These are phyloP conservation scores for Alternaria dauci DNA, from an alignment of 2,329 filamentous ascomycete species.

Conservation along the genomic window DNA sequence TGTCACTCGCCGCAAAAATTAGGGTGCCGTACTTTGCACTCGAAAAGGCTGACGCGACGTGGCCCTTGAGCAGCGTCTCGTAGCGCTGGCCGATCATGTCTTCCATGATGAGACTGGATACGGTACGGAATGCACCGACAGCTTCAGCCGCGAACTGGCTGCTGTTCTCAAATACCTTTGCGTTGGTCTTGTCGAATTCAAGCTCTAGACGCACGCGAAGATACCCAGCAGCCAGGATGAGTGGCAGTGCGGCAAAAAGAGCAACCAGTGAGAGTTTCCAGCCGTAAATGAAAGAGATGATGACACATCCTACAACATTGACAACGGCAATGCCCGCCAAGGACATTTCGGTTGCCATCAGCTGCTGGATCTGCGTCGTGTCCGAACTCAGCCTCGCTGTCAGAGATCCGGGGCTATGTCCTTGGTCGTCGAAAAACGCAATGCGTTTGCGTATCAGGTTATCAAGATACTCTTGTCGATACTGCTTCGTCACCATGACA, in stretches of 20 bases:
- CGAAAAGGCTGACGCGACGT: constrained; percentile 67
- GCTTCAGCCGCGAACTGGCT: constrained; percentile 79
- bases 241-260: constrained; percentile 65
- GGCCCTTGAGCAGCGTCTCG: constrained; percentile 63
- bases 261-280: constrained; percentile 80
- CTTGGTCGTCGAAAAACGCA: constrained; percentile 67
- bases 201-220: constrained; percentile 65
- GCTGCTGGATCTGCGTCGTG: constrained; percentile 67
- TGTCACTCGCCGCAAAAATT: constrained; percentile 75
- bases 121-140: constrained; percentile 77
- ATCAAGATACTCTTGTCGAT: constrained; percentile 69
- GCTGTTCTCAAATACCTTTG: constrained; percentile 72
- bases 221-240: constrained; percentile 60
- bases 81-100: constrained; percentile 71
- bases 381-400: constrained; percentile 65
- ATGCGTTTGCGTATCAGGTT: constrained; percentile 68
- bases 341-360: constrained; percentile 69
- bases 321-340: constrained; percentile 70
- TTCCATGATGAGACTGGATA: constrained; percentile 74
- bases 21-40: constrained; percentile 70
- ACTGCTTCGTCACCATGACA: constrained; percentile 58
- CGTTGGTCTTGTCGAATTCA: constrained; percentile 74
- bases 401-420: constrained; percentile 68
- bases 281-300: constrained; percentile 74
- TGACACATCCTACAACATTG: constrained; percentile 69